These are phyloP conservation scores for Protea cynaroides DNA, from an alignment of 164 flowering plant species.

Conservation along the genomic window DNA sequence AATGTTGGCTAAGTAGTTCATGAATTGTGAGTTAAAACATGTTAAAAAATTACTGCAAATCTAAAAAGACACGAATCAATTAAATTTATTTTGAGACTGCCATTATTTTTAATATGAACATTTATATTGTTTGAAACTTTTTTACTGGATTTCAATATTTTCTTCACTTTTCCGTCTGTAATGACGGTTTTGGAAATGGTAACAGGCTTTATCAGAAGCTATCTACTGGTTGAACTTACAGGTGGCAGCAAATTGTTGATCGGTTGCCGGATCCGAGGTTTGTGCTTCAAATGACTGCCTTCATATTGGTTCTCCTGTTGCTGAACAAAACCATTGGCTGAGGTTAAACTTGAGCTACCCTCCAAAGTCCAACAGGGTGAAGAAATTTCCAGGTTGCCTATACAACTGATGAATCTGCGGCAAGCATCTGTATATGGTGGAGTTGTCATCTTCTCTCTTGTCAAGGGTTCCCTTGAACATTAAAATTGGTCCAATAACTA, in stretches of 20 bases:
- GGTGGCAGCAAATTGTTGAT: conserved; percentile 70
- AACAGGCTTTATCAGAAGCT: conserved; percentile 99
- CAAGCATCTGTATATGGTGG: neutral
- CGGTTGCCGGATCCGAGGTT: conserved; percentile 30
- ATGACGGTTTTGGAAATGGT: conserved; percentile 54
- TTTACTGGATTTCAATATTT: conserved; percentile 2
- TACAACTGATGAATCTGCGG: neutral
- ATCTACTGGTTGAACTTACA: conserved; percentile 99
- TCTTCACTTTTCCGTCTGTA: conserved; percentile 35
- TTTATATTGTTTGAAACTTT: neutral
- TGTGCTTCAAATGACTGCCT: conserved; percentile 36
- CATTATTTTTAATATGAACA: too few species aligned
- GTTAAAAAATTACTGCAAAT: neutral
- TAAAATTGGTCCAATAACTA: neutral
- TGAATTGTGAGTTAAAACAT: neutral
- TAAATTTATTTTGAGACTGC: neutral
- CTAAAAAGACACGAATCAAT: neutral
- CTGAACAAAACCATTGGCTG: conserved; percentile 32
- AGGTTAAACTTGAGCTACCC: conserved; percentile 1
- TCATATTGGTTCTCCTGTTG: conserved; percentile 51
- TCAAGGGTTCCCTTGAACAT: neutral
- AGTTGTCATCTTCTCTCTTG: conserved; percentile 1
- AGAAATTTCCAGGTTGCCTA: too few species aligned
- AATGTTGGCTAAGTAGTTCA: neutral
- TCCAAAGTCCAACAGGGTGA: neutral